Percentiles rank a stretch among this genome's conserved stretches.
phyloP scores from a whole-genome alignment of 1,284 basidiomycete species.

The Cutaneotrichosporon mucoides region DNA sequence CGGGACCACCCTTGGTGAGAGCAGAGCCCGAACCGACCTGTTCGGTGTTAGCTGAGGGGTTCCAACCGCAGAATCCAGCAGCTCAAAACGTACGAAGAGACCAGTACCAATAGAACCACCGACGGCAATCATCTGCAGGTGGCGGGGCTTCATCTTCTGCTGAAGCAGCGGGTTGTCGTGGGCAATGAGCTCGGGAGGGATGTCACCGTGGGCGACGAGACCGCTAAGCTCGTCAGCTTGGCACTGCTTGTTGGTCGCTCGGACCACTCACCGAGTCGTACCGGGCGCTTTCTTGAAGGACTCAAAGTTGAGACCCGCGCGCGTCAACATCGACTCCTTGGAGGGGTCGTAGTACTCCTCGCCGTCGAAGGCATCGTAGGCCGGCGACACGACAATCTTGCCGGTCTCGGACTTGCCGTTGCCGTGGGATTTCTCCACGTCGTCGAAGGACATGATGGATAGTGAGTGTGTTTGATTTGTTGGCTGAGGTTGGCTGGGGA shows the following conservation, averaged over 20 bases:
- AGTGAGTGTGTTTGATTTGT: not conserved
- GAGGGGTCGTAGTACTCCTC: constrained; percentile 46
- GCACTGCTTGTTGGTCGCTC: too few relatives aligned
- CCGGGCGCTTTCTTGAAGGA: constrained; percentile 52
- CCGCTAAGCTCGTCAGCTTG: constrained; percentile 19
- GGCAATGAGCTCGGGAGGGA: constrained; percentile 27
- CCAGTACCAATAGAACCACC: constrained; percentile 54
- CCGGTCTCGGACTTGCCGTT: constrained; percentile 6
- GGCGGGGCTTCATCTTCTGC: constrained; percentile 49
- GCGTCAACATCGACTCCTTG: constrained; percentile 45
- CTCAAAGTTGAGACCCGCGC: constrained; percentile 47
- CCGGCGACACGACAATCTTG: constrained; percentile 8
- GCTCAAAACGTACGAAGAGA: constrained; percentile 21
- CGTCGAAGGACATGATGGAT: constrained; percentile 10
- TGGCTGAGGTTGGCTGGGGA: not conserved
- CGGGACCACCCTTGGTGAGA: constrained; percentile 52
- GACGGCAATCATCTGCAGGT: constrained; percentile 49
- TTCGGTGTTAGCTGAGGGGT: not conserved
- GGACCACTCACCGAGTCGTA: constrained; percentile 30
- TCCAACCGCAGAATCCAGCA: too few relatives aligned
- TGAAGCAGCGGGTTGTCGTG: constrained; percentile 46
- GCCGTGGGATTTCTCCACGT: constrained; percentile 8
- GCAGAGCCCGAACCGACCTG: constrained; percentile 51
- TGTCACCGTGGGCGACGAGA: constrained; percentile 35
- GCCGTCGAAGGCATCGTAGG: not conserved